Percentiles rank a stretch among this genome's conserved stretches.
These are phyloP conservation scores for Camellia sinensis DNA, from an alignment of 148 eudicot genomes.

Conservation along the genomic window DNA sequence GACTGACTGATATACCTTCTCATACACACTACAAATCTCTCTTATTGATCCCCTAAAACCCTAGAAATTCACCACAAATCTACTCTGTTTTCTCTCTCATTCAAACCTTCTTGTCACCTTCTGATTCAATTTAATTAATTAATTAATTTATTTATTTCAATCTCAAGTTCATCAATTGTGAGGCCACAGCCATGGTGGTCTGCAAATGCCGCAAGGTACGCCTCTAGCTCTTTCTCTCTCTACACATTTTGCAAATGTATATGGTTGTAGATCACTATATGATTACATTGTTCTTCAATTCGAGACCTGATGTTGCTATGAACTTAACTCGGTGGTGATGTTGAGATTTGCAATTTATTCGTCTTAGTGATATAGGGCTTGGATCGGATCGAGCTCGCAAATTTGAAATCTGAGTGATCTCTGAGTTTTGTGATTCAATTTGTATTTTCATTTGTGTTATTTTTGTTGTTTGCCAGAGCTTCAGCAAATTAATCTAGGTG, in stretches of 20 bases:
- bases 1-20: not conserved
- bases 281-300: not conserved
- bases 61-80: constrained; percentile 22
- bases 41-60: constrained; percentile 24
- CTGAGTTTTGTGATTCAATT: not conserved
- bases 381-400: constrained; percentile 23
- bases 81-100: constrained; percentile 14
- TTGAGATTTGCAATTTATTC: not conserved
- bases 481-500: not conserved
- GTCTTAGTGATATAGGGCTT: not conserved
- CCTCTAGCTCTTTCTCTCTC: not conserved
- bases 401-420: constrained; percentile 1
- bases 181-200: constrained; percentile 69
- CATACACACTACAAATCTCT: not conserved
- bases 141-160: not conserved
- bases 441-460: not conserved
- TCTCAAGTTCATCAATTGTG: constrained; percentile 16
- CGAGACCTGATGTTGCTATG: not conserved
- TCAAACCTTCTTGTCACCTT: not conserved
- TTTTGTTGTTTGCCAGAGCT: not conserved
- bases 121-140: not conserved
- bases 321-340: not conserved
- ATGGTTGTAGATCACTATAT: not conserved
- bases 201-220: constrained; percentile 97
- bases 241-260: not conserved